Percentiles rank a stretch among this genome's conserved stretches.
Conservation (phyloP, 1,284 basidiomycete species). For the Rhodotorula sp. region DNA sequence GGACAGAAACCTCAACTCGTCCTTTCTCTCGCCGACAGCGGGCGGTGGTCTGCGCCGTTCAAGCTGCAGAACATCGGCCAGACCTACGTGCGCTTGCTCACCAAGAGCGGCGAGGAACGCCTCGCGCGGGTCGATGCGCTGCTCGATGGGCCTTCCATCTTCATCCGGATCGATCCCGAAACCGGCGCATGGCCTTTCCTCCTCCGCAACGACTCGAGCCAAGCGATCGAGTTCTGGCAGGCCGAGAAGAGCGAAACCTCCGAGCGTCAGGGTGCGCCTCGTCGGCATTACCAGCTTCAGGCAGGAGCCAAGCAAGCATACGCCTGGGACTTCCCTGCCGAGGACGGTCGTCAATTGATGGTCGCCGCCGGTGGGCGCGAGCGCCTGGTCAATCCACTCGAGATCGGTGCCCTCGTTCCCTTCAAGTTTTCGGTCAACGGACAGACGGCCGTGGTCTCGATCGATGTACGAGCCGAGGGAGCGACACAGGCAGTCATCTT, state of each 20-base stretch:
- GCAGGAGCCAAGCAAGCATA: constrained; percentile 65
- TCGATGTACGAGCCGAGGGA: constrained; percentile 91
- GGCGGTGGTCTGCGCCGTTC: constrained; percentile 89
- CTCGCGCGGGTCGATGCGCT: constrained; percentile 80
- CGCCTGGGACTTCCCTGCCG: constrained; percentile 93
- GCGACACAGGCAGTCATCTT: constrained; percentile 83
- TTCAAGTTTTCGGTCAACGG: constrained; percentile 66
- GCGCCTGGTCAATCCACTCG: constrained; percentile 86
- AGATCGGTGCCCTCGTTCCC: constrained; percentile 89
- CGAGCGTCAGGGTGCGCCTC: constrained; percentile 35
- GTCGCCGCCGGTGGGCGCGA: constrained; percentile 61
- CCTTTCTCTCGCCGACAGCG: constrained; percentile 74
- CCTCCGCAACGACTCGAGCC: constrained; percentile 85
- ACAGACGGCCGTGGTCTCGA: constrained; percentile 58
- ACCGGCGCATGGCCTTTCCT: constrained; percentile 80
- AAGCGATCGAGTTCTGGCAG: constrained; percentile 71
- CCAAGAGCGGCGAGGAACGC: constrained; percentile 54
- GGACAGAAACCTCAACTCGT: constrained; percentile 65
- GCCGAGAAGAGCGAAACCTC: constrained; percentile 52
- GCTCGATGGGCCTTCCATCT: constrained; percentile 85
- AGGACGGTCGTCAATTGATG: constrained; percentile 76
- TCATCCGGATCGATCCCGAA: constrained; percentile 70
- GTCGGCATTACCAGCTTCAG: constrained; percentile 57
- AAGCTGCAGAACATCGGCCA: constrained; percentile 88
- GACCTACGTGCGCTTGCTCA: constrained; percentile 70